Evolutionary conservation across 1,139 yeast species (phyloP), one percentile per base, ranked within the genome.

Genomic region (Scheffersomyces quercinus): DNA sequence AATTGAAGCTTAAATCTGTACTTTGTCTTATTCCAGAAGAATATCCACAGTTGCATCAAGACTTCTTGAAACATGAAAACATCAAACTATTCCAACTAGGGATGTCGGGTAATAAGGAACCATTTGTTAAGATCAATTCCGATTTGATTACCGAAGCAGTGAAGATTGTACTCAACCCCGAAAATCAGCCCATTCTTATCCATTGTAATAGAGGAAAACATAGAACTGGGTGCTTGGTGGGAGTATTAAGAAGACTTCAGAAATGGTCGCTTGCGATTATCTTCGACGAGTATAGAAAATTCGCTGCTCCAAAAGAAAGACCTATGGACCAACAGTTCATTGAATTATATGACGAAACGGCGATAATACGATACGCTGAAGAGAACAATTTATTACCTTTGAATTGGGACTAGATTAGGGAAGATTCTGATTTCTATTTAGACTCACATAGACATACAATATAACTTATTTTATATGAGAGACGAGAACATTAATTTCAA

Each of bases 151-250:
- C 95, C 0, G 81, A 82, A 48, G 97, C 98, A 0, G 71, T 91
- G 48, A 83, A 85, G 56, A 83, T 90, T 26, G 89, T 90, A 11
- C 65, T 90, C 12, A 75, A 93, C 56, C 97, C 97, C 0, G 81
- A 63, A 13, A 91, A 93, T 63, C 98, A 90, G 46, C 99, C 99
- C 0, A 73, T 93, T 11, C 70, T 93, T 47, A 88, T 93, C 38
- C 99, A 93, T 66, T 93, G 99, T 65, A 93, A 93, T 65, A 73
- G 97, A 46, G 99, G 99, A 7, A 93, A 93, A 57, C 99, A 93
- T 62, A 77, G 99, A 53, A 93, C 99, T 0, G 99, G 99, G 0
- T 93, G 98, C 64, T 73, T 93, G 13, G 93, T 93, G 9, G 99
- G 99, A 2, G 93, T 97, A 53, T 73, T 93, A 35, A 70, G 99